Evolutionary conservation across 352 stramenopile genomes (phyloP), one percentile per base, ranked within the genome.

Genomic region (Globisporangium alternatum): DNA sequence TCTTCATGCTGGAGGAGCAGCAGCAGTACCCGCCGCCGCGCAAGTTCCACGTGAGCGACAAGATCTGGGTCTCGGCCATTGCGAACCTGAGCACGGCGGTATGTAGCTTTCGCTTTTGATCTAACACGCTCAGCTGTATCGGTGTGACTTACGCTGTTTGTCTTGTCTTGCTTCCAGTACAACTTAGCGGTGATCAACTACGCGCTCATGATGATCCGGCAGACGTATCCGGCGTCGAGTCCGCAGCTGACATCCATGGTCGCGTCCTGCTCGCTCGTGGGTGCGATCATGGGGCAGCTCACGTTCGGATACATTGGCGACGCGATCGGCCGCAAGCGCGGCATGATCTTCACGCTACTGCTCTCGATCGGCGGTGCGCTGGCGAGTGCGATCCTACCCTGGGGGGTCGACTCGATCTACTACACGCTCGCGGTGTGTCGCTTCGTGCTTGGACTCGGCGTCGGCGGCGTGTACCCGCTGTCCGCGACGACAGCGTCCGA

Each of bases 221-320:
- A 73, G 55, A 81, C 74, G 64, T 87, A 83, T 53, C 80, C 77
- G 1, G 66, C 79, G 19, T 83, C 74, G 22, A 83, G 69, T 55
- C 71, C 83, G 6, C 75, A 76, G 43, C 51, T 89, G 30, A 82
- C 81, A 28, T 92, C 85, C 5, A 79, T 76, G 6, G 79, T 95
- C 28, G 79, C 80, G 45, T 80, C 86, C 13, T 89, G 80, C 62
- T 90, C 85, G 30, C 72, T 96, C 22, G 72, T 89, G 3, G 87
- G 87, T 3, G 87, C 85, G n/a, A 91, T 96, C 56, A 66, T 83
- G 25, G 87, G 85, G 4, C 85, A 93, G 64, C 71, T 93, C 52
- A 85, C 81, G 28, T 93, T 94, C 57, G 87, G 87, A 15, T 93
- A 94, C 56, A 77, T 92, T 28, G 87, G 85, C 49, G 76, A 89